phyloP scores from a whole-genome alignment of 345 rosid species.

The Gossypium sturtianum region DNA sequence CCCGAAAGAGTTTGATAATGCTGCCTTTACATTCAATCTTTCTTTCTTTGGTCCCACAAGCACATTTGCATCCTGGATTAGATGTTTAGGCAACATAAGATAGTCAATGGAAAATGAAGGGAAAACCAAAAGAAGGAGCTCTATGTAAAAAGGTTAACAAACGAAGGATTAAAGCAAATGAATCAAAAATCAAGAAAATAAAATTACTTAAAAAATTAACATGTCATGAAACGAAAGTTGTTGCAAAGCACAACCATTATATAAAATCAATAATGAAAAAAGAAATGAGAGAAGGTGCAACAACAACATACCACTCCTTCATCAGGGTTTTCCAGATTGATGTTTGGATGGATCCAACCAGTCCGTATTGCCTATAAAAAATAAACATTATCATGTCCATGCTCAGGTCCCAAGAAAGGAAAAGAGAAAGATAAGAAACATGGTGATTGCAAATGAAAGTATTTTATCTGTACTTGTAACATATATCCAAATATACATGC shows the following conservation, averaged over 20 bases:
- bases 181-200: too few species aligned
- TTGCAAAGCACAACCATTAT: too few species aligned
- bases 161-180: too few species aligned
- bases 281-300: neutral
- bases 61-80: slow-evolving; percentile 54
- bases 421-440: neutral
- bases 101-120: neutral
- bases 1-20: slow-evolving; percentile 86
- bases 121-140: neutral
- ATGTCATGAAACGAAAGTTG: too few species aligned
- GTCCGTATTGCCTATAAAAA: slow-evolving; percentile 71
- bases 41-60: slow-evolving; percentile 87
- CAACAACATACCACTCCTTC: slow-evolving; percentile 60
- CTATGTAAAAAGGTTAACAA: too few species aligned
- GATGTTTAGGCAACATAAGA: slow-evolving; percentile 3
- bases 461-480: neutral
- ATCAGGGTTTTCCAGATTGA: slow-evolving; percentile 86
- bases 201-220: too few species aligned
- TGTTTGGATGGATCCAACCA: slow-evolving; percentile 95
- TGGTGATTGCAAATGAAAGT: neutral
- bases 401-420: neutral
- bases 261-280: too few species aligned
- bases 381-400: slow-evolving; percentile 7
- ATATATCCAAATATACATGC: neutral
- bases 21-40: slow-evolving; percentile 71